Conservation (phyloP, 371 early-diverging fungal species). For the Rhizopus stolonifer region DNA sequence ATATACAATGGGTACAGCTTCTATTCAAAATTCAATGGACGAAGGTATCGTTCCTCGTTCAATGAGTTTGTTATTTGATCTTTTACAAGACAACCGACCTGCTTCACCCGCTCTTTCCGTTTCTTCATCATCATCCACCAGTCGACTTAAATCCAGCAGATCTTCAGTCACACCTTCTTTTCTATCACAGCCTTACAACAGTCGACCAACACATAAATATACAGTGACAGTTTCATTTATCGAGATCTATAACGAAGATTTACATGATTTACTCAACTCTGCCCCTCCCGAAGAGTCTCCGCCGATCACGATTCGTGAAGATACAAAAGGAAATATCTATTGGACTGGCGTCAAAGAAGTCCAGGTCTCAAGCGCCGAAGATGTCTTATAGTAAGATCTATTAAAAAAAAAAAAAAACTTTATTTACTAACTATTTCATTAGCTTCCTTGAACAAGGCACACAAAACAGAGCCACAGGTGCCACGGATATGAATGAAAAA, state of each 20-base stretch:
- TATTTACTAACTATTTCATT: background rate
- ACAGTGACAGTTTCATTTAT: constrained; percentile 70
- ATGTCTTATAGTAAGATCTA: constrained; percentile 63
- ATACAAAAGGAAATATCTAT: constrained; percentile 85
- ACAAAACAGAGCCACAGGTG: constrained; percentile 85
- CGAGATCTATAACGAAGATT: constrained; percentile 98
- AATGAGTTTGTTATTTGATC: constrained; percentile 69
- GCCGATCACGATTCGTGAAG: constrained; percentile 88
- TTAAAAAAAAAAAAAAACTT: background rate
- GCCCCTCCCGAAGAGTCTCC: constrained; percentile 56
- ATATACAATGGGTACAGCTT: constrained; percentile 93
- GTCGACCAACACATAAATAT: constrained; percentile 24
- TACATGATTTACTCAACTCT: constrained; percentile 78
- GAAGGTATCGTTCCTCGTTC: constrained; percentile 89
- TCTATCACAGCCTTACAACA: constrained; percentile 3
- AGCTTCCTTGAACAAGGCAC: constrained; percentile 76
- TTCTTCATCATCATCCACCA: constrained; percentile 23
- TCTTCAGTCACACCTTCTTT: background rate
- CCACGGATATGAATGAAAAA: constrained; percentile 97
- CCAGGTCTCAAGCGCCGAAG: constrained; percentile 70
- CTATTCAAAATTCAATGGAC: constrained; percentile 51
- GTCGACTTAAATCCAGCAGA: constrained; percentile 18
- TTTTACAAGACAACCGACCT: constrained; percentile 24
- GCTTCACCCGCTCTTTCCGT: constrained; percentile 25
- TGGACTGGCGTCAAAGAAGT: constrained; percentile 91